Evolutionary conservation across 768 basidiomycete genomes (phyloP).

Genomic region (Nidularia pulvinata): DNA sequence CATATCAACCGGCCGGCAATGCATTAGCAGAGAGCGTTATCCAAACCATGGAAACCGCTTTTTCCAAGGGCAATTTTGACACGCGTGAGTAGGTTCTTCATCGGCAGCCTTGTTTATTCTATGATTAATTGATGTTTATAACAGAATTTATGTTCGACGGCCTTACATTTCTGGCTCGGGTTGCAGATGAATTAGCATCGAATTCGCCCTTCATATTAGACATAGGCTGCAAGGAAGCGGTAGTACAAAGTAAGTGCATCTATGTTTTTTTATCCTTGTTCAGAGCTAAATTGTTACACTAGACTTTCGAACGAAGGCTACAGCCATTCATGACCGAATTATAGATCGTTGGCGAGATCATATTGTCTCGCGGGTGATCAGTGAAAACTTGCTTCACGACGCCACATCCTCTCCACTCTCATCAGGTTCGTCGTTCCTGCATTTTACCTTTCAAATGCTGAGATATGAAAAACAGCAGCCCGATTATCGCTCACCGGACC

Average conservation of each 20-base stretch:
- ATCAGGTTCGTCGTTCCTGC: conserved; percentile 17
- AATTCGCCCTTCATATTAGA: conserved; percentile 40
- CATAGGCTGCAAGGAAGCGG: conserved; percentile 39
- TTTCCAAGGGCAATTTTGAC: conserved; percentile 23
- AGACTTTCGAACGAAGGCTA: conserved; percentile 51
- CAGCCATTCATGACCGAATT: conserved; percentile 39
- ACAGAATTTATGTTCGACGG: conserved; percentile 17
- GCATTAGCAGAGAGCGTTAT: conserved; percentile 39
- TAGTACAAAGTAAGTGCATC: conserved; percentile 16
- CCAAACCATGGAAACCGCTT: conserved; percentile 34
- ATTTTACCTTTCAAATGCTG: neutral
- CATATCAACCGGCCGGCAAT: conserved; percentile 53
- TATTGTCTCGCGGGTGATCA: conserved; percentile 31
- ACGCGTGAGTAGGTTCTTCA: too few relatives aligned
- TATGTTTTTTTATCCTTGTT: conserved; percentile 3
- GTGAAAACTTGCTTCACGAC: conserved; percentile 16
- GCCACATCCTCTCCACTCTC: conserved; percentile 11
- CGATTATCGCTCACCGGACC: conserved; percentile 28
- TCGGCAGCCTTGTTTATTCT: too few relatives aligned
- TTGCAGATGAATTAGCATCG: conserved; percentile 45
- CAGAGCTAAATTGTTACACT: too few relatives aligned
- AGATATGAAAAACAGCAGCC: neutral
- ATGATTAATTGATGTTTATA: too few relatives aligned
- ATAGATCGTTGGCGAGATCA: conserved; percentile 54
- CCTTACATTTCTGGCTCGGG: conserved; percentile 47